A percentile compares a stretch with the other conserved stretches of the same genome.
Conservation (phyloP, 2,329 filamentous ascomycete species). For the Phaeosphaeria sp. region DNA sequence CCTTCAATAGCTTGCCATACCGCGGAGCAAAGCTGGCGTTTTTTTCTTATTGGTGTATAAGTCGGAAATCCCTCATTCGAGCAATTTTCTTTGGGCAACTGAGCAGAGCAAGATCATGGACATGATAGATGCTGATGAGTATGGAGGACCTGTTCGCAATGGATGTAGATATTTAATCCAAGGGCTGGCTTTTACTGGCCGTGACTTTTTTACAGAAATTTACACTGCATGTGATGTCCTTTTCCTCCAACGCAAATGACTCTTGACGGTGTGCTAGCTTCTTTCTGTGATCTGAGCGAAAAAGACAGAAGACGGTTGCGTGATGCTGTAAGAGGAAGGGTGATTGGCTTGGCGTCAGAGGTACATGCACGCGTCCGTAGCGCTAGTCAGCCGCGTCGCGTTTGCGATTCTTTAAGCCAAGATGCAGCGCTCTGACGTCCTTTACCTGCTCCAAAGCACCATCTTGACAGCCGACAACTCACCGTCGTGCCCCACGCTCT, state of each 20-base stretch:
- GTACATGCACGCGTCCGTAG: constrained; percentile 16
- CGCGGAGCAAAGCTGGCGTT: constrained; percentile 5
- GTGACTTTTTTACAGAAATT: background rate
- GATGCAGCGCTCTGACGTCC: constrained; percentile 18
- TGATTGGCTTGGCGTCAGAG: constrained; percentile 30
- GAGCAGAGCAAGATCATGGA: background rate
- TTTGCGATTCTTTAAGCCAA: constrained; percentile 29
- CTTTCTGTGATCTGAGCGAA: too few relatives aligned
- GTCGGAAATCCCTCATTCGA: constrained; percentile 5
- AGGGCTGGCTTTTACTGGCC: constrained; percentile 7
- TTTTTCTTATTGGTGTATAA: constrained; percentile 4
- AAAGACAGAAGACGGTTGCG: too few relatives aligned
- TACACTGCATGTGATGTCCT: background rate
- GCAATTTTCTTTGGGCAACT: constrained; percentile 1
- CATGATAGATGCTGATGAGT: constrained; percentile 11
- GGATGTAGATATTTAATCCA: constrained; percentile 12
- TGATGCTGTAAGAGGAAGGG: constrained; percentile 12
- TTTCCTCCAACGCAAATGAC: too few relatives aligned
- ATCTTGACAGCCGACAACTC: constrained; percentile 2
- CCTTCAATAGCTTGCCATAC: constrained; percentile 1
- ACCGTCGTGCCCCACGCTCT: constrained; percentile 5
- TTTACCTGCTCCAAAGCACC: constrained; percentile 10
- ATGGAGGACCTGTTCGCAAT: constrained; percentile 5
- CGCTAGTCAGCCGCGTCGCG: constrained; percentile 35
- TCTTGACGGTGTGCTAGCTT: too few relatives aligned